Base-by-base conservation (phyloP, 352 stramenopile genomes). In the Globisporangium apiculatum region DNA sequence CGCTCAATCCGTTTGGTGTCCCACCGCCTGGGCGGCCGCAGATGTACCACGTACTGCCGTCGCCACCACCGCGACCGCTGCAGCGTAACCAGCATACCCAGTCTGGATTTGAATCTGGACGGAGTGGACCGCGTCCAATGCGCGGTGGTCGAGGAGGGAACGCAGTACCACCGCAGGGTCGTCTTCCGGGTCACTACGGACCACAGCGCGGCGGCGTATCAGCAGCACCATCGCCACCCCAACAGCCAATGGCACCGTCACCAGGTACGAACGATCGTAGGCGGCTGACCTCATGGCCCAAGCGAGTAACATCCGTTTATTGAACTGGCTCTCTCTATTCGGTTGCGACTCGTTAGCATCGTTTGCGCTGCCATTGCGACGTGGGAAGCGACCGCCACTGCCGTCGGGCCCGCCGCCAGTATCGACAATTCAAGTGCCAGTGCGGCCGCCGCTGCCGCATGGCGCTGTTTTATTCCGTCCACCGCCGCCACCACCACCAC, bases 1-100 rank as follows among this genome's bases (percentile, higher is more conserved):
- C 79, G 17, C 53, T 91, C 8, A 91, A 91, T 40, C 81, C 81
- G 1, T 91, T 89, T 35, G 81, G 81, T 17, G 79, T 80, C 1
- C 81, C 81, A 7, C 81, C 81, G 1, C 81, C 81, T 18, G 81
- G 81, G 12, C 69, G 67, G 36, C 79, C 81, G 7, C 79, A 91
- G 38, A 74, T 68, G 67, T 91, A 86, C 59, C 73, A 68, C 12
- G 64, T 12, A 43, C 40, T 75, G 2, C 67, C 69, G 38, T 65
- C 73, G 10, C 53, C 69, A 51, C 36, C 45, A 9, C 47, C 64
- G 48, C 48, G 36, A 14, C 37, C 48, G 43, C 53, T 31, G 10
- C 58, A 54, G 18, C 66, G 69, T 8, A 31, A 31, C 24, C 24
- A 31, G 24, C 24, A 31, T 31, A 31, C 24, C 24, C 24, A 31